A percentile compares a stretch with the other conserved stretches of the same genome.
Conservation (phyloP, 2,329 filamentous ascomycete species). For the Beauveria sp. region DNA sequence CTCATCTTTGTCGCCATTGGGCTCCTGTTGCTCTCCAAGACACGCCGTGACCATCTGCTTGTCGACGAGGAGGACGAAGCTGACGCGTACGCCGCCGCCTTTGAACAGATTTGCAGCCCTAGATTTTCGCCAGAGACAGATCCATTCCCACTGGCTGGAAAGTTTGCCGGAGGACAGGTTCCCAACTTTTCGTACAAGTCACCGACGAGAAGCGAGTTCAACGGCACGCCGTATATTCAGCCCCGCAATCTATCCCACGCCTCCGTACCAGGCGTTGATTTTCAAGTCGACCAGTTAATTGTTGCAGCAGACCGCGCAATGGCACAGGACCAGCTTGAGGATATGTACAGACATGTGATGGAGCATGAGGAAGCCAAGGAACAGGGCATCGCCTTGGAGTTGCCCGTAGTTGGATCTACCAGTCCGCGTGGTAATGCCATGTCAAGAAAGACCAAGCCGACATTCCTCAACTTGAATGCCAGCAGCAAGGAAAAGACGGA, state of each 20-base stretch:
- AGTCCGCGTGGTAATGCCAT: slow-evolving; percentile 22
- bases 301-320: slow-evolving; percentile 66
- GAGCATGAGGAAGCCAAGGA: slow-evolving; percentile 70
- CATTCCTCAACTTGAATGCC: slow-evolving; percentile 39
- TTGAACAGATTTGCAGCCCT: slow-evolving; percentile 16
- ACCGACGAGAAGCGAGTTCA: slow-evolving; percentile 29
- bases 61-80: slow-evolving; percentile 39
- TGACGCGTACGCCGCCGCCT: slow-evolving; percentile 1
- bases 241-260: slow-evolving; percentile 30
- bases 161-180: slow-evolving; percentile 24
- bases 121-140: slow-evolving; percentile 18
- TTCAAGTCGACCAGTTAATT: slow-evolving; percentile 68
- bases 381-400: slow-evolving; percentile 42
- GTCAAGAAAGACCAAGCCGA: slow-evolving; percentile 42
- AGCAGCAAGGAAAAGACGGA: slow-evolving; percentile 41
- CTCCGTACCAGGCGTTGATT: slow-evolving; percentile 54
- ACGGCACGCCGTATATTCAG: slow-evolving; percentile 17
- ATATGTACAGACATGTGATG: slow-evolving; percentile 87
- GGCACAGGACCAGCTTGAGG: slow-evolving; percentile 77
- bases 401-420: slow-evolving; percentile 25
- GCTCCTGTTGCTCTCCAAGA: slow-evolving; percentile 53
- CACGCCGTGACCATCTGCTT: slow-evolving; percentile 42
- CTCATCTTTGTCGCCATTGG: slow-evolving; percentile 65
- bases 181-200: slow-evolving; percentile 47
- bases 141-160: slow-evolving; percentile 13